Percentiles rank a stretch among this genome's conserved stretches.
These are phyloP conservation scores for Epichloe amarillans DNA, from an alignment of 2,329 filamentous ascomycete species.

Conservation along the genomic window DNA sequence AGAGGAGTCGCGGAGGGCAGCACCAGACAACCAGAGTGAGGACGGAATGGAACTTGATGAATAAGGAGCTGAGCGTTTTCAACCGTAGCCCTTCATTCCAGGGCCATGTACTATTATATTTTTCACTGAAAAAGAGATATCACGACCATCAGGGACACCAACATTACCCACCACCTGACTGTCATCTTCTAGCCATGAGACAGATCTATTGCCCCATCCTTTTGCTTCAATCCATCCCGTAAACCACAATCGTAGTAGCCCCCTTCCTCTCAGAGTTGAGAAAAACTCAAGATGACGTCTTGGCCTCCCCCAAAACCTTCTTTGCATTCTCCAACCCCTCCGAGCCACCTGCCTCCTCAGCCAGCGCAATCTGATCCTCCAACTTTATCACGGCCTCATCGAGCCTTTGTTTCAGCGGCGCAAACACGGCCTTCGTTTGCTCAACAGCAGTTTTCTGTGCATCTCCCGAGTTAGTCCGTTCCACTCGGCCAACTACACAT, in stretches of 20 bases:
- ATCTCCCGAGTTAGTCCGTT: neutral
- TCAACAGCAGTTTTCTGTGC: slow-evolving; percentile 65
- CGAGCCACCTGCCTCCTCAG: slow-evolving; percentile 29
- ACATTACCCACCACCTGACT: neutral
- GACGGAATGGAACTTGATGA: slow-evolving; percentile 48
- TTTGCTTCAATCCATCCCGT: neutral
- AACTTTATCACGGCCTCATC: slow-evolving; percentile 57
- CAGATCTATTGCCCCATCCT: neutral
- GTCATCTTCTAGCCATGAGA: too few species aligned
- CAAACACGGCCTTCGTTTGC: slow-evolving; percentile 77
- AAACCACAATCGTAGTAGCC: neutral
- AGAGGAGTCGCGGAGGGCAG: slow-evolving; percentile 14
- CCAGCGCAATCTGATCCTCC: slow-evolving; percentile 56
- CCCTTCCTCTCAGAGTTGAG: neutral
- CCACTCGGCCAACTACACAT: too few species aligned
- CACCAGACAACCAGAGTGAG: slow-evolving; percentile 26
- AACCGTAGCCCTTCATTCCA: neutral
- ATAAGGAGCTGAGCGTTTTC: slow-evolving; percentile 8
- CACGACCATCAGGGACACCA: neutral
- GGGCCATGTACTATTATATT: neutral
- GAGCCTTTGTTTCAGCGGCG: slow-evolving; percentile 57
- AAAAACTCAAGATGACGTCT: slow-evolving; percentile 15
- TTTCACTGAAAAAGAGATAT: neutral
- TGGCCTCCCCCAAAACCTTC: slow-evolving; percentile 36
- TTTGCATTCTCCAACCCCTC: slow-evolving; percentile 44